Evolutionary conservation across 352 stramenopile species (phyloP), one percentile per base, ranked within the genome.

Genomic region (Pythium myriotylum): DNA sequence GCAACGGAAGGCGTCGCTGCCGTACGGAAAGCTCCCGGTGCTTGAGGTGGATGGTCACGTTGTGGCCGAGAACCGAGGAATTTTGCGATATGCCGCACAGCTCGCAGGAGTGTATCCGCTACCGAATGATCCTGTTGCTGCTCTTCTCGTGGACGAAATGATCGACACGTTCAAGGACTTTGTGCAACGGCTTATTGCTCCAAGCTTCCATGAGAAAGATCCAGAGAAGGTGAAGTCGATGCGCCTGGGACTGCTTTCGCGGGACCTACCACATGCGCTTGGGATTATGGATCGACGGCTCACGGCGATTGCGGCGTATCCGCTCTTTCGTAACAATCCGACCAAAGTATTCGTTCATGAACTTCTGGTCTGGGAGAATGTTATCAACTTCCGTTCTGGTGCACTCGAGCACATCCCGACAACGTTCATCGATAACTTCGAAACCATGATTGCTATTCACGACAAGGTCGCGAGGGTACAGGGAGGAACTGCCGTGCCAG

Each of bases 41-140:
- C 42, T 84, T 17, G 54, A 76, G 13, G 59, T 91, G 2, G 63
- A 91, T 41, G 77, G 70, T 3, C 33, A 76, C 4, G 51, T 65
- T n/a, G 62, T 89, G 22, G 74, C 64, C 2, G 70, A 94, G 52
- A 70, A 67, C 16, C 61, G 73, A 12, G 70, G 74, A 1, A 83
- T 91, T 29, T 59, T 90, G 57, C 72, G 82, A 4, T 92, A 79
- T 50, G 79, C 70, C 8, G 86, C 85, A 6, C 79, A 79, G 3
- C 53, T 89, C 35, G 60, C 66, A 13, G 65, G 67, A 14, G 68
- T 78, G 12, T 88, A 89, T 58, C 79, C 81, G 20, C 35, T 14
- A 6, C 7, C 47, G 19, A 68, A 62, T 39, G 62, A 75, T 41
- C 59, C 68, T 2, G 6, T 76, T 4, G 37, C 37, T 4, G 57